Evolutionary conservation across 176 grass and related monocot genomes (phyloP).

Genomic region (Oryza punctata): DNA sequence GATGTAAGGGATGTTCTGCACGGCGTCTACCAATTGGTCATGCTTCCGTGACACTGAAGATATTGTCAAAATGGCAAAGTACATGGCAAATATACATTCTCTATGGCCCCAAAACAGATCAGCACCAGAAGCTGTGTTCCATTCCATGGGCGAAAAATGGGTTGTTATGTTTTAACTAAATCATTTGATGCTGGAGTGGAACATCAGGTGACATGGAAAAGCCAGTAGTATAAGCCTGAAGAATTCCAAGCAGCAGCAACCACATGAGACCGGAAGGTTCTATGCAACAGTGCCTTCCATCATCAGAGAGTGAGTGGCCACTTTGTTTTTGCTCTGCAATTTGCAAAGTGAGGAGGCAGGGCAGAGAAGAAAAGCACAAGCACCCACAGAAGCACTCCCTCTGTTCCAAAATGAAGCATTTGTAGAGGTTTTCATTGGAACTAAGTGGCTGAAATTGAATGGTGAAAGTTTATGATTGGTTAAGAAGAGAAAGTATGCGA

Average conservation of each 20-base stretch:
- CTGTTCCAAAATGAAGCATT: no score
- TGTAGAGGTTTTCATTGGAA: no score
- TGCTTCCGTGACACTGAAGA: conserved; percentile 6
- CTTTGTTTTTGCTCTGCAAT: conserved; percentile 36
- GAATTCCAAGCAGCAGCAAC: conserved; percentile 27
- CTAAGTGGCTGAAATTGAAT: no score
- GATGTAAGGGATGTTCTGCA: conserved; percentile 20
- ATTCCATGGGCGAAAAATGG: neutral
- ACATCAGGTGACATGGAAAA: neutral
- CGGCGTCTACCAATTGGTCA: neutral
- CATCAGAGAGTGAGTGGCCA: conserved; percentile 31
- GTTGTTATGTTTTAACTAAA: neutral
- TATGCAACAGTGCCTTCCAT: conserved; percentile 25
- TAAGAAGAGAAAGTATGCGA: no score
- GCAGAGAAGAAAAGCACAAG: conserved; percentile 46
- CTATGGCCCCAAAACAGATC: neutral
- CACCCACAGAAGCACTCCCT: conserved; percentile 23
- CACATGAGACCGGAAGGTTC: conserved; percentile 40
- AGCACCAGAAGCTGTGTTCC: neutral
- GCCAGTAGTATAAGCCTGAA: conserved; percentile 14
- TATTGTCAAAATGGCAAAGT: neutral
- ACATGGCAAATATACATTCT: neutral
- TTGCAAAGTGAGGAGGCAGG: conserved; percentile 40
- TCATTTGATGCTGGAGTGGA: neutral
- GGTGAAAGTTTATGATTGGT: no score